These are phyloP conservation scores for Chytriomyces hyalinus DNA, from an alignment of 192 early-diverging fungal genomes.

Conservation along the genomic window DNA sequence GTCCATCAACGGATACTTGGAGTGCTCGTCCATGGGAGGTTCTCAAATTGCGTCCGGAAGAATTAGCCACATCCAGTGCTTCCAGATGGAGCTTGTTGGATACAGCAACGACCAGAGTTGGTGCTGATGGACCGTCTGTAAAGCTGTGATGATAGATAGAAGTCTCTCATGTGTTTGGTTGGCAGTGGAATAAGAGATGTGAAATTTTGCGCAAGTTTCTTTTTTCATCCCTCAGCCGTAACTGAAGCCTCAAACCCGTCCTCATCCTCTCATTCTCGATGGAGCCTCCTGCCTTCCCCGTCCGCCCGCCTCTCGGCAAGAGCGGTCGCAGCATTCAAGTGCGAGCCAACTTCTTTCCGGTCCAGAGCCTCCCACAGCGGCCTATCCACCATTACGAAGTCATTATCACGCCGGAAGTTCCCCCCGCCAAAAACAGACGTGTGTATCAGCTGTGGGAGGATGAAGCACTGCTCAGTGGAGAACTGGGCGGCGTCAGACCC, in stretches of 20 bases:
- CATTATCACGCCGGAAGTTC: slow-evolving; percentile 76
- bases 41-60: neutral
- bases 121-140: neutral
- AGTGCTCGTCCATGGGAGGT: neutral
- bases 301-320: slow-evolving; percentile 47
- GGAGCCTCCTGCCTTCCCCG: slow-evolving; percentile 37
- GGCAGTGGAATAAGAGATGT: no score
- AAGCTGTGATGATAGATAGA: no score
- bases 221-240: no score
- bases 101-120: neutral
- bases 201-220: no score
- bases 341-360: slow-evolving; percentile 78
- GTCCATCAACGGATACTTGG: slow-evolving; percentile 14
- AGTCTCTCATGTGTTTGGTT: no score
- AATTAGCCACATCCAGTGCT: slow-evolving; percentile 6
- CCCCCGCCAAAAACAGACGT: slow-evolving; percentile 73
- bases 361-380: slow-evolving; percentile 64
- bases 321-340: slow-evolving; percentile 54
- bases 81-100: neutral
- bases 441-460: slow-evolving; percentile 73
- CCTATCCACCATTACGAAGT: slow-evolving; percentile 92
- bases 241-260: no score
- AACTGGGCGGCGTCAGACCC: slow-evolving; percentile 64
- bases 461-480: slow-evolving; percentile 49
- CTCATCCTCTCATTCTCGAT: no score